Evolutionary conservation across 2,329 filamentous ascomycete species (phyloP), one percentile per base, ranked within the genome.

Genomic region (Cercospora canescens): DNA sequence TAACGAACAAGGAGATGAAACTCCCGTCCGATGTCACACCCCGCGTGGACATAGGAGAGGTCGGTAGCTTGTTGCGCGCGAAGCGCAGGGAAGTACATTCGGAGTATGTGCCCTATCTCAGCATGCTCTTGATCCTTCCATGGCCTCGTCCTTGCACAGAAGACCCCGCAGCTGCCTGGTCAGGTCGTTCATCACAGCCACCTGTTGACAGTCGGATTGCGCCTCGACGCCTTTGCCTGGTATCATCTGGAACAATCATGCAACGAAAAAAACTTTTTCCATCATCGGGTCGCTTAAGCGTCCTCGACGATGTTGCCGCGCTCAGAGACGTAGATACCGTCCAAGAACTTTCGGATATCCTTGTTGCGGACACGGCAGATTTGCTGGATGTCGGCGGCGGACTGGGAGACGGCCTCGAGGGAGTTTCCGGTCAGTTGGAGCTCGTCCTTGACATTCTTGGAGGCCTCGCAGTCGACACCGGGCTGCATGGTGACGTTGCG

Each of bases 281-380:
- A n/a, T 41, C 48, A 55, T 56, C 59, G 9, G 11, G 8, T 30
- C 21, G 52, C 52, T 26, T 56, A 62, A 32, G 48, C 48, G 34
- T 56, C 52, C 28, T 62, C 60, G 60, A 66, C 86, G 79, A 99
- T 90, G 90, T 98, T 97, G 84, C 91, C 91, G 87, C 93, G 91
- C 91, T 99, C 95, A 81, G 94, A 97, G 80, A 99, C 95, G 88
- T 99, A 99, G 84, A 99, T 88, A 90, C 95, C 95, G 87, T 99
- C 96, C 88, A 99, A 90, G 91, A 99, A 99, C 91, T 97, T 97
- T 87, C 96, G 93, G 88, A 99, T 99, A 97, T 99, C 95, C 93
- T 99, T 99, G 92, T 99, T 99, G 84, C 93, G 90, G 84, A 99
- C 95, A 86, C 89, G 89, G 93, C 95, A 99, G 85, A 95, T 94